These are phyloP conservation scores for Tulasnella sp. DNA, from an alignment of 768 basidiomycete species.

Conservation along the genomic window DNA sequence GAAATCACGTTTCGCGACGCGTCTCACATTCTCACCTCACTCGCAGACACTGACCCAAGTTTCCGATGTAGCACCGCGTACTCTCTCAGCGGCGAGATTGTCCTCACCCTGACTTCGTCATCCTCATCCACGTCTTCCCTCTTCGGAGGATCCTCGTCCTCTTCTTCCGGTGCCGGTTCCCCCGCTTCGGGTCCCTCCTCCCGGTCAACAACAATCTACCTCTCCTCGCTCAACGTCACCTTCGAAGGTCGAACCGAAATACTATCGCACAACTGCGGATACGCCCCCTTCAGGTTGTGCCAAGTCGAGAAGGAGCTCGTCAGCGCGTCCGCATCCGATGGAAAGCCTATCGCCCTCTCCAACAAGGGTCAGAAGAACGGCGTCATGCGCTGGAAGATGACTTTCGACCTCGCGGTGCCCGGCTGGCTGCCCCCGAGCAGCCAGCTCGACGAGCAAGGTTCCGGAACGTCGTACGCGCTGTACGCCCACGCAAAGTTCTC, in stretches of 20 bases:
- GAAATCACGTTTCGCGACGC: constrained; percentile 10
- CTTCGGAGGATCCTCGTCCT: constrained; percentile 56
- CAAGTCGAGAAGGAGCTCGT: constrained; percentile 66
- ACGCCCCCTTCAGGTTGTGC: constrained; percentile 69
- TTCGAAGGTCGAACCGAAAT: constrained; percentile 89
- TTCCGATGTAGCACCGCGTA: constrained; percentile 68
- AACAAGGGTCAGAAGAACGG: constrained; percentile 52
- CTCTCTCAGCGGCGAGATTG: constrained; percentile 82
- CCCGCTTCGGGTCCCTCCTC: constrained; percentile 37
- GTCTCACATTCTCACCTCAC: constrained; percentile 3
- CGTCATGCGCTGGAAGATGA: constrained; percentile 70
- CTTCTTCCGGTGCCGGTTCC: constrained; percentile 46
- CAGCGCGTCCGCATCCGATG: constrained; percentile 40
- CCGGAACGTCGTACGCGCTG: constrained; percentile 67
- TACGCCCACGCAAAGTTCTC: constrained; percentile 67
- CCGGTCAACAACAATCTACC: constrained; percentile 43
- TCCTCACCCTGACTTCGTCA: constrained; percentile 61
- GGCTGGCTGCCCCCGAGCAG: constrained; percentile 75
- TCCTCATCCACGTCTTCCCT: constrained; percentile 46
- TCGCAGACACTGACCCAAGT: neutral
- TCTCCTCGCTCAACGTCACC: constrained; percentile 71
- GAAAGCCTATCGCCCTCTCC: constrained; percentile 60
- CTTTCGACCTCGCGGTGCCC: constrained; percentile 82
- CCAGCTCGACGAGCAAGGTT: constrained; percentile 41
- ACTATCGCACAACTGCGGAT: constrained; percentile 64